phyloP scores from a whole-genome alignment of 441 rosid species.

The Erysimum cheiri region DNA sequence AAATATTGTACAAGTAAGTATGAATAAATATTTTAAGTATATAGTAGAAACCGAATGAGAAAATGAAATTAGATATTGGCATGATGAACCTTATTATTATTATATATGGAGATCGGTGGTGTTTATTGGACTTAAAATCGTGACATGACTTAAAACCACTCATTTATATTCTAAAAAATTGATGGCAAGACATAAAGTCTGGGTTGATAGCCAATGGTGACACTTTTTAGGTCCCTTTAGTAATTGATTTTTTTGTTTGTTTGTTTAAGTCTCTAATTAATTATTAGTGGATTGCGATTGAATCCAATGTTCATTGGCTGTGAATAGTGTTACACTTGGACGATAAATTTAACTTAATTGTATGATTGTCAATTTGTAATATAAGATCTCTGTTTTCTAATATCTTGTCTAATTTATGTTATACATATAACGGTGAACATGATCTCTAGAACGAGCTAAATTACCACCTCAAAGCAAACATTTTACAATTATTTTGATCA shows the following conservation, averaged over 20 bases:
- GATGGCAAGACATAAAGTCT: conserved; percentile 32
- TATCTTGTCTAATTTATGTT: background rate
- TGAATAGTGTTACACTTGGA: background rate
- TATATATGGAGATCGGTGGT: conserved; percentile 26
- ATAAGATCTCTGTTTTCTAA: background rate
- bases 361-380: background rate
- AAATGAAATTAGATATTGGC: background rate
- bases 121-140: conserved; percentile 32
- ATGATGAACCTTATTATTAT: conserved; percentile 22
- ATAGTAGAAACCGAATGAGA: conserved; percentile 13
- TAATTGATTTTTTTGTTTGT: background rate
- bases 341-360: background rate
- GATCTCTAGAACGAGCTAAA: background rate
- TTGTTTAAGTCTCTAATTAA: background rate
- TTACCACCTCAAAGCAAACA: background rate
- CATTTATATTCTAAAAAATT: conserved; percentile 17
- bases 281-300: conserved; percentile 4
- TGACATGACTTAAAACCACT: conserved; percentile 39
- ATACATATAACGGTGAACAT: background rate
- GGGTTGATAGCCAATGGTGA: conserved; percentile 28
- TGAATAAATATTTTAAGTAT: background rate
- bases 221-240: conserved; percentile 14
- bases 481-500: no score
- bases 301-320: background rate
- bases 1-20: conserved; percentile 2